These are phyloP conservation scores for Carex parvula DNA, from an alignment of 176 grass and related monocot species.

Conservation along the genomic window DNA sequence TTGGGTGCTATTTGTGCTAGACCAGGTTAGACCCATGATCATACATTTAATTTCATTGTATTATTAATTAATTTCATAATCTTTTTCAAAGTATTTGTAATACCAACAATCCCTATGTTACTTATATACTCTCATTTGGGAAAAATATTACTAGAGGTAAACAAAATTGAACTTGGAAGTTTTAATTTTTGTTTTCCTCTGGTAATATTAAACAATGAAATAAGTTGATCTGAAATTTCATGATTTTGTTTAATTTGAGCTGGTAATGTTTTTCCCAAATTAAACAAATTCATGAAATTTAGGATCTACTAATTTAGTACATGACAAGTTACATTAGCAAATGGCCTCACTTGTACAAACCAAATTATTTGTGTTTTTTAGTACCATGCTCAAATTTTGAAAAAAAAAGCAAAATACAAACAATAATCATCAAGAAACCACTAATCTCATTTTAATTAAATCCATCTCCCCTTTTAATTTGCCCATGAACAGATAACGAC, in stretches of 20 bases:
- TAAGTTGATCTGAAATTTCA: too few species aligned
- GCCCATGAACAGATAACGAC: slow-evolving; percentile 39
- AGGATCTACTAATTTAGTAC: not conserved
- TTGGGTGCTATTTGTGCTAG: slow-evolving; percentile 58
- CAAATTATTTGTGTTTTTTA: not conserved
- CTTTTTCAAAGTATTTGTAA: not conserved
- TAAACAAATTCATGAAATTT: not conserved
- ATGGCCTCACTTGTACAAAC: not conserved
- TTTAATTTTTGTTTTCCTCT: too few species aligned
- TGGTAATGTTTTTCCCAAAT: too few species aligned
- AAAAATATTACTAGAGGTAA: not conserved
- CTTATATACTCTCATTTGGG: not conserved
- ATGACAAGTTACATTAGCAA: not conserved
- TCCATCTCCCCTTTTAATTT: not conserved
- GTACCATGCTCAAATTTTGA: not conserved
- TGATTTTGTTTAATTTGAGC: too few species aligned
- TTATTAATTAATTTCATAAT: not conserved
- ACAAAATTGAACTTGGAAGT: not conserved
- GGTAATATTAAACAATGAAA: too few species aligned
- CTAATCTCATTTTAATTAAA: slow-evolving; percentile 4
- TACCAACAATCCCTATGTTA: not conserved
- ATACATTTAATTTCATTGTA: not conserved
- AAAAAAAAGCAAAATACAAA: not conserved
- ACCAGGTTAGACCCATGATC: slow-evolving; percentile 49
- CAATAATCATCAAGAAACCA: not conserved